Percentiles rank a stretch among this genome's conserved stretches.
phyloP scores from a whole-genome alignment of 192 early-diverging fungal species.

The Coemansia sp. region DNA sequence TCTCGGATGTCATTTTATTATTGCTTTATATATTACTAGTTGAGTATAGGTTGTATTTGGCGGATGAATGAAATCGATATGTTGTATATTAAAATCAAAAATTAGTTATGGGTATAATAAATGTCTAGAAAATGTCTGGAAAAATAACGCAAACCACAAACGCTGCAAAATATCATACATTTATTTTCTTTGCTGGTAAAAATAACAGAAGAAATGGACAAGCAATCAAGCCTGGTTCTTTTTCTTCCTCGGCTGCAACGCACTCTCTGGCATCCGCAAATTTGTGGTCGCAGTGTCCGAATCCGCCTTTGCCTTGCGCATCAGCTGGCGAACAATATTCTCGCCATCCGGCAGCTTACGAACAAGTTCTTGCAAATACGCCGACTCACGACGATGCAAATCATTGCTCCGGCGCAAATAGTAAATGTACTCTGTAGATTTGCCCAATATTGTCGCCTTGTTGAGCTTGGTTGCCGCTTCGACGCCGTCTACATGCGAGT shows the following conservation, averaged over 20 bases:
- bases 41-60: neutral
- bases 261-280: slow-evolving; percentile 29
- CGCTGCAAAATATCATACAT: neutral
- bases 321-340: slow-evolving; percentile 14
- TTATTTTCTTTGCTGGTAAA: neutral
- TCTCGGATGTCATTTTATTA: neutral
- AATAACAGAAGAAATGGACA: neutral
- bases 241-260: slow-evolving; percentile 24
- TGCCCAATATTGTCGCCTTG: slow-evolving; percentile 90
- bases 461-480: slow-evolving; percentile 83
- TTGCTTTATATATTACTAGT: neutral
- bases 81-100: no score
- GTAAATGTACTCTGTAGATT: slow-evolving; percentile 90
- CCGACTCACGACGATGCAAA: slow-evolving; percentile 37
- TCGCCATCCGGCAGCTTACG: slow-evolving; percentile 36
- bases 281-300: slow-evolving; percentile 27
- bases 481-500: slow-evolving; percentile 72
- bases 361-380: slow-evolving; percentile 36
- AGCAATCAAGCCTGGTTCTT: neutral
- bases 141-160: no score
- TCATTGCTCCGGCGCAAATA: slow-evolving; percentile 48
- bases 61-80: no score
- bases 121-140: no score
- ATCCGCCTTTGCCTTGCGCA: slow-evolving; percentile 29
- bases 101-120: no score